These are phyloP conservation scores for Agrostemma githago DNA, from an alignment of 148 eudicot genomes.

Conservation along the genomic window DNA sequence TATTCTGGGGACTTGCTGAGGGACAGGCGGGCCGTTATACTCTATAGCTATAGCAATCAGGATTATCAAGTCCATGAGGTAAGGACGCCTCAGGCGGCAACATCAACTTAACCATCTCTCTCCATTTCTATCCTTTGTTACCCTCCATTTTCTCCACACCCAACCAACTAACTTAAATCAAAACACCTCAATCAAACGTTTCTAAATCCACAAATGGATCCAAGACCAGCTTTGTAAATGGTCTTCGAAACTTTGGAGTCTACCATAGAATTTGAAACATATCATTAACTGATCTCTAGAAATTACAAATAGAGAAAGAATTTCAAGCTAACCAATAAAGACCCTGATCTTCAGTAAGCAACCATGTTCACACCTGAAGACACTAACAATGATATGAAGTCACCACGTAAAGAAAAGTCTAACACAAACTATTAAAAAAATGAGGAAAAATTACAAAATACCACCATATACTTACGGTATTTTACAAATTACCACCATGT, in stretches of 20 bases:
- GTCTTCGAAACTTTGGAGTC: background rate
- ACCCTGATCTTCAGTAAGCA: slow-evolving; percentile 13
- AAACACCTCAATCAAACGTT: slow-evolving; percentile 6
- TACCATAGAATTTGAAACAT: background rate
- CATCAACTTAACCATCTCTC: slow-evolving; percentile 65
- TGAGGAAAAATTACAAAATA: too few species aligned
- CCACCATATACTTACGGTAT: too few species aligned
- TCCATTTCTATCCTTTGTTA: slow-evolving; percentile 51
- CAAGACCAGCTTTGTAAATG: slow-evolving; percentile 9
- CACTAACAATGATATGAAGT: slow-evolving; percentile 1
- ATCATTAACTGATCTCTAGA: too few species aligned
- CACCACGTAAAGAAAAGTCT: background rate
- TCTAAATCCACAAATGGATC: slow-evolving; percentile 8
- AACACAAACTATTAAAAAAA: too few species aligned
- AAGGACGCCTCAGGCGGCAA: slow-evolving; percentile 73
- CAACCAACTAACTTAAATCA: slow-evolving; percentile 18
- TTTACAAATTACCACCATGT: too few species aligned
- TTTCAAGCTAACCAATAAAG: slow-evolving; percentile 12
- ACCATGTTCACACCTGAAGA: slow-evolving; percentile 19
- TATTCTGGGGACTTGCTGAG: slow-evolving; percentile 68
- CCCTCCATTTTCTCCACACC: slow-evolving; percentile 46
- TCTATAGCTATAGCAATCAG: slow-evolving; percentile 82
- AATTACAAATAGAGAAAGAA: background rate
- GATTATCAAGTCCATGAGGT: slow-evolving; percentile 52
- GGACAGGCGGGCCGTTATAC: slow-evolving; percentile 68